Percentiles rank a stretch among this genome's conserved stretches.
phyloP scores from a whole-genome alignment of 2,329 filamentous ascomycete genomes.

The Aotearoamyces nothofagi region DNA sequence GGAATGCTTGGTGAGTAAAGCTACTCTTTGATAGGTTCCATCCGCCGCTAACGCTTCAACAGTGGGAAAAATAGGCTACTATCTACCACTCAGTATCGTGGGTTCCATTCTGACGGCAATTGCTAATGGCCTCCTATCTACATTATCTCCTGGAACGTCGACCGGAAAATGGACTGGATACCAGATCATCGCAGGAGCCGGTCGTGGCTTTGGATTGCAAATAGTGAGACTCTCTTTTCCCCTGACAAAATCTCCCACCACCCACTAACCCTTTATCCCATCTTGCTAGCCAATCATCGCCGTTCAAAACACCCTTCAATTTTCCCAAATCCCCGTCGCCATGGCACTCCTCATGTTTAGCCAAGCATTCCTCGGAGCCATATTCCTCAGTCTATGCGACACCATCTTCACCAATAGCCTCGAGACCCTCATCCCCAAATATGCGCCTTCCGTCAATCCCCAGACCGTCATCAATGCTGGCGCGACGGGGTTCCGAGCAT shows the following conservation, averaged over 20 bases:
- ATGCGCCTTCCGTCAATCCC: conserved; percentile 19
- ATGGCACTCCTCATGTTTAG: conserved; percentile 21
- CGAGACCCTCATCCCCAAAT: conserved; percentile 14
- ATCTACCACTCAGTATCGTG: conserved; percentile 14
- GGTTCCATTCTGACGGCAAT: conserved; percentile 13
- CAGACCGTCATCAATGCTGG: conserved; percentile 23
- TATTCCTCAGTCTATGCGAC: conserved; percentile 17
- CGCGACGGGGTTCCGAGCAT: conserved; percentile 21
- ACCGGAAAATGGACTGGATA: not conserved
- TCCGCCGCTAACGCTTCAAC: conserved; percentile 50
- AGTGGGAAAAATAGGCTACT: conserved; percentile 39
- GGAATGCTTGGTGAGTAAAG: conserved; percentile 14
- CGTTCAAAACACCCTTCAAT: conserved; percentile 17
- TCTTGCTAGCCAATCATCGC: conserved; percentile 14
- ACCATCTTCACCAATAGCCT: conserved; percentile 20
- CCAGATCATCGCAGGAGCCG: not conserved
- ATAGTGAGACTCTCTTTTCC: not conserved
- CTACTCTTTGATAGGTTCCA: conserved; percentile 39
- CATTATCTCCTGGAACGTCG: conserved; percentile 7
- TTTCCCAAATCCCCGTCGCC: conserved; percentile 16
- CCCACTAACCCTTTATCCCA: not conserved
- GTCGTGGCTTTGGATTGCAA: conserved; percentile 1
- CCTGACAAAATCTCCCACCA: not conserved
- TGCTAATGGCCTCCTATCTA: conserved; percentile 16
- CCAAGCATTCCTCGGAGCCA: conserved; percentile 17